Conservation (phyloP, 352 stramenopile genomes). For the Pythium phragmiticola region DNA sequence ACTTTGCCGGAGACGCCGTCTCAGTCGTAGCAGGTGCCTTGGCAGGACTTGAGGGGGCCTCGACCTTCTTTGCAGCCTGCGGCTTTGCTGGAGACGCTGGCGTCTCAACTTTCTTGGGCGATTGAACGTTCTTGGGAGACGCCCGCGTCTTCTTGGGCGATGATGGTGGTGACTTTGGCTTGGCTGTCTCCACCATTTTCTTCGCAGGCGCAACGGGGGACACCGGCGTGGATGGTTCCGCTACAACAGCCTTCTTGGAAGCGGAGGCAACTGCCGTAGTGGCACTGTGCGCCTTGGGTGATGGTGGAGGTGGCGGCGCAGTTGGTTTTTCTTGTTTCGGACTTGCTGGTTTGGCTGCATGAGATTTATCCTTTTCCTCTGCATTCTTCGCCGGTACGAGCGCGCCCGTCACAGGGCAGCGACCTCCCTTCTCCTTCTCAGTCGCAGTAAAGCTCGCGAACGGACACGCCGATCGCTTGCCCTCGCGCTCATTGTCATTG, state of each 20-base stretch:
- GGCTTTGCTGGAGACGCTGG: conserved; percentile 13
- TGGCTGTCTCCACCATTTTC: conserved; percentile 6
- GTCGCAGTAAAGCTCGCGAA: conserved; percentile 29
- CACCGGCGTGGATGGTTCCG: background rate
- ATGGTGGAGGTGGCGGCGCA: background rate
- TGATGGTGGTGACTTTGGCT: conserved; percentile 6
- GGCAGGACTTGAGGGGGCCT: conserved; percentile 4
- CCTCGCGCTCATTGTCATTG: conserved; percentile 25
- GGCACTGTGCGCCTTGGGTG: background rate
- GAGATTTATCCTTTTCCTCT: background rate
- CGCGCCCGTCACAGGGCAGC: conserved; percentile 40
- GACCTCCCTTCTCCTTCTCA: conserved; percentile 40
- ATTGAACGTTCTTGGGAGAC: conserved; percentile 30
- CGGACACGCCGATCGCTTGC: conserved; percentile 26
- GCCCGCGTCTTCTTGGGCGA: conserved; percentile 20
- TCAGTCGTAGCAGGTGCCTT: conserved; percentile 11
- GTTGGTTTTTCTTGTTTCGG: conserved; percentile 8
- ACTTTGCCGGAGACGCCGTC: too few species aligned
- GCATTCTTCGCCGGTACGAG: conserved; percentile 27
- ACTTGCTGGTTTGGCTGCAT: conserved; percentile 1
- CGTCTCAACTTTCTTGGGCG: conserved; percentile 15
- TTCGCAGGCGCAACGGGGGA: conserved; percentile 10
- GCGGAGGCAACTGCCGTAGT: conserved; percentile 2
- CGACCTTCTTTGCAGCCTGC: conserved; percentile 7
- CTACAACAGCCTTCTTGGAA: conserved; percentile 1